Evolutionary conservation across 106 monocot species (phyloP), one percentile per base, ranked within the genome.

Genomic region (Dendrobium huoshanense): DNA sequence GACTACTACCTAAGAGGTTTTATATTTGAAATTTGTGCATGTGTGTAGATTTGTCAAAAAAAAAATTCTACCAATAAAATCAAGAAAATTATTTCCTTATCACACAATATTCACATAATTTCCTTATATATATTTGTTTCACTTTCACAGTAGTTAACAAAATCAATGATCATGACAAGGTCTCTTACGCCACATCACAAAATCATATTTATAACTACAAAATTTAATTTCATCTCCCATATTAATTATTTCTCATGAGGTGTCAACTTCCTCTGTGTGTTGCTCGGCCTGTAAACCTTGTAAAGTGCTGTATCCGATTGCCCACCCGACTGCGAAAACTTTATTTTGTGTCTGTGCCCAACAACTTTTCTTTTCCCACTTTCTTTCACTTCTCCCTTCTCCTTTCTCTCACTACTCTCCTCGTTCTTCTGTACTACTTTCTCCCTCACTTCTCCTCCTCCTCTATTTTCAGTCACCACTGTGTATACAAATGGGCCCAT

Each of bases 401-500:
- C 43, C 43, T 74, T 70, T 77, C 54, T 20, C 67, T 67, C 20
- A 68, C 33, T 20, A 11, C 2, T 40, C 3, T 72, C 37, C 11
- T 72, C 72, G 1, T 72, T 75, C 17, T 15, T 40, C 10, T 40
- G 10, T 9, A 31, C 27, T 4, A n/a, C n/a, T n/a, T 19, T 78
- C 41, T 78, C 78, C 17, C 37, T 55, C 70, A 9, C 70, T 43
- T 42, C 29, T 5, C 8, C 27, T 72, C 20, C 9, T 42, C 54
- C 70, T n/a, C n/a, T n/a, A 13, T 31, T 77, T 49, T 74, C 84
- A 18, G 51, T 59, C 37, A 37, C 74, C 7, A 84, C 82, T 0
- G 77, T 87, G 82, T 83, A 87, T 8, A 91, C 85, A 72, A 91
- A 86, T 0, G 83, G 43, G 19, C 86, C 86, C 19, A 67, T 45